Evolutionary conservation across 2,329 filamentous ascomycete species (phyloP).

Genomic region (Colletotrichum sp.): DNA sequence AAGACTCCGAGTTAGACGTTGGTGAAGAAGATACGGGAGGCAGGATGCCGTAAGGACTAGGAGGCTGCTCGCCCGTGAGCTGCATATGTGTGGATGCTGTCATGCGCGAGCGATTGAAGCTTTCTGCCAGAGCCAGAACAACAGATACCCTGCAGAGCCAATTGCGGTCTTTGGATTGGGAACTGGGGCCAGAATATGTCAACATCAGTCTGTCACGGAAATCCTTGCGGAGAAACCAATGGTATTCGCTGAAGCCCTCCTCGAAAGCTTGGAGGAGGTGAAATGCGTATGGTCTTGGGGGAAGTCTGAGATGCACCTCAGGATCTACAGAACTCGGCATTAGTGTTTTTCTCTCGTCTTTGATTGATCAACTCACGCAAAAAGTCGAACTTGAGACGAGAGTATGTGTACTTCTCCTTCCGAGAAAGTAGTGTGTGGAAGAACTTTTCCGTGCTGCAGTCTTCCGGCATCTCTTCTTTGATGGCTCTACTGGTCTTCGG

Average conservation of each 20-base stretch:
- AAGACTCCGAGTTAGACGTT: not conserved
- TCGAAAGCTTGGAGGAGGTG: conserved; percentile 21
- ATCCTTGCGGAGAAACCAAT: conserved; percentile 20
- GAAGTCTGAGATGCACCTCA: conserved; percentile 20
- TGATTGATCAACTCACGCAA: conserved; percentile 1
- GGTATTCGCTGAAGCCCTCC: conserved; percentile 25
- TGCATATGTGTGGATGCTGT: not conserved
- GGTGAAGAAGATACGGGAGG: not conserved
- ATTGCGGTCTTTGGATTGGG: conserved; percentile 21
- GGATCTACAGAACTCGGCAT: not conserved
- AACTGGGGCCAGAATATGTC: conserved; percentile 20
- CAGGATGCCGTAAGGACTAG: not conserved
- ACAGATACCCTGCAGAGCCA: conserved; percentile 23
- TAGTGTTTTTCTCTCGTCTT: not conserved
- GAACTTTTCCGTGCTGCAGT: conserved; percentile 21
- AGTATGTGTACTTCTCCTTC: conserved; percentile 20
- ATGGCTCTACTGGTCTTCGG: not conserved
- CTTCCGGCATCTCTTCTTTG: conserved; percentile 8
- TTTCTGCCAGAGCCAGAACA: conserved; percentile 22
- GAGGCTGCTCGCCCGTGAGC: not conserved
- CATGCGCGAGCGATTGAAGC: conserved; percentile 13
- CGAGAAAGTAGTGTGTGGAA: conserved; percentile 15
- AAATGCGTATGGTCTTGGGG: conserved; percentile 19
- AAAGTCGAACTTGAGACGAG: conserved; percentile 22
- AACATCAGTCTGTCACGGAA: conserved; percentile 14